Percentiles rank a stretch among this genome's conserved stretches.
phyloP scores from a whole-genome alignment of 2,329 filamentous ascomycete species.

The Clarireedia paspali region DNA sequence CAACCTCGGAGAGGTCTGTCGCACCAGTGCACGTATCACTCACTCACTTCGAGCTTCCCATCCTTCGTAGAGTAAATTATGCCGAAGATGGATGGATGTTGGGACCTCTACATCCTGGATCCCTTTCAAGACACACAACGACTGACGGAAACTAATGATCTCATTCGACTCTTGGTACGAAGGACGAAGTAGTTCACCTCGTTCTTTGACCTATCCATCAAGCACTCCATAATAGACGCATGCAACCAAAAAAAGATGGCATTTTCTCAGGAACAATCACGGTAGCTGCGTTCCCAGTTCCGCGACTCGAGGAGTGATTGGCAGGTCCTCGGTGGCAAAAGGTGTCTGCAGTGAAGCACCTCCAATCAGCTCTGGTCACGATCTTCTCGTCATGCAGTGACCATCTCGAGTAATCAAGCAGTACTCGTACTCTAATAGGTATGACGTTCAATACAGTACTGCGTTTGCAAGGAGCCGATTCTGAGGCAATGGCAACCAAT shows the following conservation, averaged over 20 bases:
- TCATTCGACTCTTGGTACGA: background rate
- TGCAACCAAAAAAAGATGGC: constrained; percentile 1
- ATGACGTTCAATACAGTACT: background rate
- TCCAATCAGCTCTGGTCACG: constrained; percentile 5
- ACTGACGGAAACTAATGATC: background rate
- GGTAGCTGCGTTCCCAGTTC: background rate
- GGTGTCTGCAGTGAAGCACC: constrained; percentile 1
- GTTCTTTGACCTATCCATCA: background rate
- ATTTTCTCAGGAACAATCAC: constrained; percentile 7
- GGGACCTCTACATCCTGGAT: background rate
- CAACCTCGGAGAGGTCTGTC: background rate
- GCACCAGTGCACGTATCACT: too few relatives aligned
- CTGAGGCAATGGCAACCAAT: background rate
- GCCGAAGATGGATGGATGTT: too few relatives aligned
- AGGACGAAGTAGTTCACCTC: background rate
- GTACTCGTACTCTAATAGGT: background rate
- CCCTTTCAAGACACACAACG: background rate
- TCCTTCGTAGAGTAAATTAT: too few relatives aligned
- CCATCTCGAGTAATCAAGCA: background rate
- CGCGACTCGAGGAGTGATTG: background rate
- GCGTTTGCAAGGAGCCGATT: too few relatives aligned
- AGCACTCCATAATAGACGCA: background rate
- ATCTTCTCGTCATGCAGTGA: constrained; percentile 5
- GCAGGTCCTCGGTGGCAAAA: constrained; percentile 6
- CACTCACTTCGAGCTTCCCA: background rate